These are phyloP conservation scores for Schizophyllum commune DNA, from an alignment of 1,284 basidiomycete genomes.

Conservation along the genomic window DNA sequence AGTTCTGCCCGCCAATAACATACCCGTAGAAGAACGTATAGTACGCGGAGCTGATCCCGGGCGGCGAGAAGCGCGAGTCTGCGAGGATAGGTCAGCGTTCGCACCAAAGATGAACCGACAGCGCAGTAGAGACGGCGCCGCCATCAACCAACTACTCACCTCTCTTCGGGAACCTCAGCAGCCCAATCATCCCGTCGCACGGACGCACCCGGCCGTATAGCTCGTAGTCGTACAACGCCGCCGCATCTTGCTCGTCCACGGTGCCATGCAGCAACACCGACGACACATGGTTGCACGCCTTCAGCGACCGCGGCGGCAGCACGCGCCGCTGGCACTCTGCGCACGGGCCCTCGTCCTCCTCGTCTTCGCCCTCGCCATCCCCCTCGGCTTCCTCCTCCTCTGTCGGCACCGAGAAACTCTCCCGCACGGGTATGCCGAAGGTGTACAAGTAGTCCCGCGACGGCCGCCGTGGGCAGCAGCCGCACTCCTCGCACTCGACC, in stretches of 20 bases:
- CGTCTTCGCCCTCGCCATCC: slow-evolving; percentile 10
- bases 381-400: slow-evolving; percentile 1
- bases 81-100: neutral
- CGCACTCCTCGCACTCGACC: slow-evolving; percentile 11
- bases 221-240: slow-evolving; percentile 52
- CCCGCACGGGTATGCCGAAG: neutral
- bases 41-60: neutral
- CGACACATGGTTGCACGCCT: slow-evolving; percentile 27
- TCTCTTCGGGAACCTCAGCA: slow-evolving; percentile 43
- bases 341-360: slow-evolving; percentile 28
- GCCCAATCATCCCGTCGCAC: slow-evolving; percentile 63
- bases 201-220: slow-evolving; percentile 60
- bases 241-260: slow-evolving; percentile 38
- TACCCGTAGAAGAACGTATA: slow-evolving; percentile 58
- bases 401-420: neutral
- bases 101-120: slow-evolving; percentile 1
- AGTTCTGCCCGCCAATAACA: slow-evolving; percentile 50
- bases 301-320: neutral
- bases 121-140: neutral
- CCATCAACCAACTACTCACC: slow-evolving; percentile 3
- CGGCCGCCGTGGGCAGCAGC: neutral
- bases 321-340: slow-evolving; percentile 21
- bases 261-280: neutral
- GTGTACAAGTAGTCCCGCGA: neutral
- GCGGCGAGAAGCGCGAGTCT: neutral